phyloP scores from a whole-genome alignment of 2,329 filamentous ascomycete genomes.

The Trichocomaceae sp. region DNA sequence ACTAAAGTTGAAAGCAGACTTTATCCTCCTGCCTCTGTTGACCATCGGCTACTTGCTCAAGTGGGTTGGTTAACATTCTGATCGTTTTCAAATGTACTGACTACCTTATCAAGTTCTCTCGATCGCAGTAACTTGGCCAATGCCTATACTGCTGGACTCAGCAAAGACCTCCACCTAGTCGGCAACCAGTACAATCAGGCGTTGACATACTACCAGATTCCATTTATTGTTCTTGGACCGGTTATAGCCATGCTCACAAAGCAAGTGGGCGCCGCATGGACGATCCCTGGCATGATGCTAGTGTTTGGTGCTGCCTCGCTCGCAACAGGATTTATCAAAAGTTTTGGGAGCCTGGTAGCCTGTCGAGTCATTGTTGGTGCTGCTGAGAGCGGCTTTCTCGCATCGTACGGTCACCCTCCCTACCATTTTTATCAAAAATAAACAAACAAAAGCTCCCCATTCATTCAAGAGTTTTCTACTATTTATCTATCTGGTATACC shows the following conservation, averaged over 20 bases:
- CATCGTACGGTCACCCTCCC: neutral
- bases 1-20: neutral
- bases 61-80: conserved; percentile 5
- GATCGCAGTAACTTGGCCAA: conserved; percentile 21
- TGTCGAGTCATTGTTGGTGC: neutral
- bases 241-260: conserved; percentile 25
- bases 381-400: conserved; percentile 3
- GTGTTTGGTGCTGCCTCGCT: conserved; percentile 21
- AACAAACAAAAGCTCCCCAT: neutral
- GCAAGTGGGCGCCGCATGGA: conserved; percentile 21
- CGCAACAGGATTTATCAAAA: conserved; percentile 19
- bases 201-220: conserved; percentile 24
- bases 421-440: neutral
- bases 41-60: neutral
- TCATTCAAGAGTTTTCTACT: conserved; percentile 16
- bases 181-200: conserved; percentile 24
- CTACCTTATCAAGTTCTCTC: neutral
- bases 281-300: conserved; percentile 25
- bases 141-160: conserved; percentile 21
- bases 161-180: conserved; percentile 16
- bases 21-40: neutral
- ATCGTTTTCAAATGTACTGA: neutral
- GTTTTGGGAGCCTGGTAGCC: conserved; percentile 17
- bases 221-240: conserved; percentile 24
- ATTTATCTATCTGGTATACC: conserved; percentile 25